Base-by-base conservation (phyloP, 164 flowering plant species). In the Macadamia integrifolia region DNA sequence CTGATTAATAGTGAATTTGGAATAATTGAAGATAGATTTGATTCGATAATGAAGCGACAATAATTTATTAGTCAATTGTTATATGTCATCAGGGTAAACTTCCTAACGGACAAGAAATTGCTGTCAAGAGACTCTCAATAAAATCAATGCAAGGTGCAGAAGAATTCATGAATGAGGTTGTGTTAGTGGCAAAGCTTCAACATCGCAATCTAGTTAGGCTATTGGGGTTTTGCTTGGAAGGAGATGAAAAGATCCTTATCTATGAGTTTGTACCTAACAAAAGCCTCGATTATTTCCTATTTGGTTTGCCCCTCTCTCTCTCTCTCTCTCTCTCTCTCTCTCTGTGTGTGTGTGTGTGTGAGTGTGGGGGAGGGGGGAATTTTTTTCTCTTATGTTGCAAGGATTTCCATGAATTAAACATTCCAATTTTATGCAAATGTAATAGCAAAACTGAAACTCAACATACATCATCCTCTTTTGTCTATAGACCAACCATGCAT, bases 131-230 rank as follows among this genome's bases (percentile, higher is more conserved):
- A 30, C 63, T 74, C 6, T 69, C 70, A 2, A 61, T 46, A 43
- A 56, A 31, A 3, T 74, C 77, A 6, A 48, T 66, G 23, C 77
- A 69, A 69, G 77, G 77, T 12, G 30, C 7, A 5, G 30, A 10
- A 9, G 69, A 74, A 60, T 74, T 74, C 32, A 74, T 42, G 50
- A 69, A 68, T 50, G 77, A 74, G 61, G 65, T 64, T n/a, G 6
- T 29, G 18, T 6, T 74, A 14, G 49, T 74, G 0, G 66, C 72
- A 9, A 65, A 66, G 62, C 73, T 69, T 53, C 77, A 74, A 61
- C 76, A 74, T 66, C 65, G 71, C 35, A 73, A 73, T 42, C 58
- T 73, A 0, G 71, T 73, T 13, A 67, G 60, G 14, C 71, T 67
- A 6, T n/a, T 67, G 10, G 71, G 75, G 1, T 67, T 56, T 58